Percentiles rank a stretch among this genome's conserved stretches.
Evolutionary conservation across 768 basidiomycete species (phyloP).

Genomic region (Glaciozyma martinii): DNA sequence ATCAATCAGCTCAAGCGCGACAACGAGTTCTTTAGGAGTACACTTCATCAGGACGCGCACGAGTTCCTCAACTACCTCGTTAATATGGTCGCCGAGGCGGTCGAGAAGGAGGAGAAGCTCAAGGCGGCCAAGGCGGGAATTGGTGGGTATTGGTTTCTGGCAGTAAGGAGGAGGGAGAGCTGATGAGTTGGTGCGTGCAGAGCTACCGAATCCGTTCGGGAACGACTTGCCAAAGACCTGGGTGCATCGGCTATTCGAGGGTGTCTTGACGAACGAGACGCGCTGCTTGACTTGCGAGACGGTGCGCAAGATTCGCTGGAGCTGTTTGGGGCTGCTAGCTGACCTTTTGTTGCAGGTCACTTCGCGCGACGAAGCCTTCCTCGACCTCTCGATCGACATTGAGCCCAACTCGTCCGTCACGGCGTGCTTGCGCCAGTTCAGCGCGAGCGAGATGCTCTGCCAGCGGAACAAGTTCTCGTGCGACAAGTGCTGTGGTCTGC

Average conservation of each 20-base stretch:
- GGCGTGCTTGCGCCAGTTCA: constrained; percentile 90
- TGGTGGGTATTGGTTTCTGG: not conserved
- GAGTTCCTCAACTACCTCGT: constrained; percentile 92
- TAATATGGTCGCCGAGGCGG: constrained; percentile 73
- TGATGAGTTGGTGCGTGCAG: not conserved
- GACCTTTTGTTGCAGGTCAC: constrained; percentile 52
- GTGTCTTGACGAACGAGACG: constrained; percentile 89
- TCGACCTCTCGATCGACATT: constrained; percentile 98
- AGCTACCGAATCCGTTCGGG: constrained; percentile 24
- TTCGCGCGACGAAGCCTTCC: constrained; percentile 88
- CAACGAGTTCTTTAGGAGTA: constrained; percentile 81
- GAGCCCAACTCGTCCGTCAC: constrained; percentile 96
- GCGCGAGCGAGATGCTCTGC: constrained; percentile 95
- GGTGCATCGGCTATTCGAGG: constrained; percentile 88
- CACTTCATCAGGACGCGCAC: constrained; percentile 96
- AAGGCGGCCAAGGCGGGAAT: constrained; percentile 17
- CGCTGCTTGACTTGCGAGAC: constrained; percentile 96
- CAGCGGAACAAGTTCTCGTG: constrained; percentile 98
- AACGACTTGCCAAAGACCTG: constrained; percentile 49
- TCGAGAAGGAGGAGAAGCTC: constrained; percentile 31
- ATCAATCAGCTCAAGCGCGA: constrained; percentile 87
- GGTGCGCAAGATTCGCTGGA: constrained; percentile 42
- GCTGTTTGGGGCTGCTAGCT: no score
- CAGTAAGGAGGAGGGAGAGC: not conserved
- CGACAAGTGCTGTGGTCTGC: constrained; percentile 89